phyloP scores from a whole-genome alignment of 2,329 filamentous ascomycete species.

The Microcera coccophila region DNA sequence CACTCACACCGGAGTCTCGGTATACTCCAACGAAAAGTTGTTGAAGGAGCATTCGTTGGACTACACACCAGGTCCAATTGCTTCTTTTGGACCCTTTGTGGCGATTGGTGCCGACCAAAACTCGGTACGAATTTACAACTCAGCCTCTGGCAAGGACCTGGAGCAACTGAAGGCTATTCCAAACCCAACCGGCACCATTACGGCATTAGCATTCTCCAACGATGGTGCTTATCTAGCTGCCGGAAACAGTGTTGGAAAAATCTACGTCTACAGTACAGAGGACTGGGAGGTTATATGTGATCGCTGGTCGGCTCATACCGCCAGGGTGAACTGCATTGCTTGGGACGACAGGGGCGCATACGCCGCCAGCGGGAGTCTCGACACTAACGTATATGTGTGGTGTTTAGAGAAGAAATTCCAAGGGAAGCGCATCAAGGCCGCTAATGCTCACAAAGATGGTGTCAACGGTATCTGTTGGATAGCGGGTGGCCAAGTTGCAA shows the following conservation, averaged over 20 bases:
- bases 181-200: conserved; percentile 67
- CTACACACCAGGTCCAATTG: conserved; percentile 67
- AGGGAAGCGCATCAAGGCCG: conserved; percentile 75
- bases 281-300: conserved; percentile 73
- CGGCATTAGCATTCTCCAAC: conserved; percentile 77
- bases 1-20: conserved; percentile 47
- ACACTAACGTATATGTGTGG: conserved; percentile 93
- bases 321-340: conserved; percentile 54
- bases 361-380: conserved; percentile 78
- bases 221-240: conserved; percentile 75
- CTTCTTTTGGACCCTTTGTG: conserved; percentile 62
- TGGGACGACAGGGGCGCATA: conserved; percentile 79
- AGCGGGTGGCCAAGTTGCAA: conserved; percentile 65
- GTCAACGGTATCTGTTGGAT: conserved; percentile 86
- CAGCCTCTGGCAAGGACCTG: conserved; percentile 54
- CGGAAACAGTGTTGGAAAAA: conserved; percentile 81
- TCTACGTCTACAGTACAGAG: conserved; percentile 67
- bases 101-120: conserved; percentile 75
- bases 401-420: conserved; percentile 74
- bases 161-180: conserved; percentile 55
- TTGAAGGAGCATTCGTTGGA: conserved; percentile 56
- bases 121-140: conserved; percentile 66
- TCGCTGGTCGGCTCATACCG: conserved; percentile 60
- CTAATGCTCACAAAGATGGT: conserved; percentile 93
- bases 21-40: conserved; percentile 59